Evolutionary conservation across 805 yeast species (phyloP).

Genomic region (Candida dendrica): DNA sequence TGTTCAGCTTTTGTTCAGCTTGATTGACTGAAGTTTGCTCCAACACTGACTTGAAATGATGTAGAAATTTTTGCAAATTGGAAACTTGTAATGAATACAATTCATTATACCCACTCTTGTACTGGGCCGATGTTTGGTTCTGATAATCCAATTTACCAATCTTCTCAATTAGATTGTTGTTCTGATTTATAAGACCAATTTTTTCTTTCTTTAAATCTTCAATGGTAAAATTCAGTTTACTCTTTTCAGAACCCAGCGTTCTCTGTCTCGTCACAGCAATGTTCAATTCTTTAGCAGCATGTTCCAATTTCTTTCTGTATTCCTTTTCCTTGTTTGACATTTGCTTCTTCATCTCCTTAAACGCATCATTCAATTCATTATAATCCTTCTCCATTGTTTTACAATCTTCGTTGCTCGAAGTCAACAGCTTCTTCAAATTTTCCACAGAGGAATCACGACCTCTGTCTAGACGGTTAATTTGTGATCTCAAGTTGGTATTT

Average conservation of each 20-base stretch:
- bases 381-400: conserved; percentile 19
- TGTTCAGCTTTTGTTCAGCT: conserved; percentile 44
- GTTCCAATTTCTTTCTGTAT: conserved; percentile 22
- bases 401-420: conserved; percentile 9
- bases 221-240: conserved; percentile 31
- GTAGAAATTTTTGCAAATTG: conserved; percentile 43
- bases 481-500: conserved; percentile 8
- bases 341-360: conserved; percentile 15
- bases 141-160: conserved; percentile 21
- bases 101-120: conserved; percentile 36
- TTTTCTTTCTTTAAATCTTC: conserved; percentile 34
- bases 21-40: conserved; percentile 55
- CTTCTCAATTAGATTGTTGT: conserved; percentile 33
- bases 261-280: conserved; percentile 37
- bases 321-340: conserved; percentile 25
- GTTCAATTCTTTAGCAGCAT: conserved; percentile 31
- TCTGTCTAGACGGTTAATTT: conserved; percentile 7
- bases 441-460: conserved; percentile 6
- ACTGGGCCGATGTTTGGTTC: conserved; percentile 19
- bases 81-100: conserved; percentile 34
- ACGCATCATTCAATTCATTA: conserved; percentile 15
- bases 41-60: conserved; percentile 44
- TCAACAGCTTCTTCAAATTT: conserved; percentile 7
- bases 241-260: conserved; percentile 35
- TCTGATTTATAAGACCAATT: conserved; percentile 26